These are phyloP conservation scores for Ilyonectria sp. DNA, from an alignment of 2,329 filamentous ascomycete genomes.

Conservation along the genomic window DNA sequence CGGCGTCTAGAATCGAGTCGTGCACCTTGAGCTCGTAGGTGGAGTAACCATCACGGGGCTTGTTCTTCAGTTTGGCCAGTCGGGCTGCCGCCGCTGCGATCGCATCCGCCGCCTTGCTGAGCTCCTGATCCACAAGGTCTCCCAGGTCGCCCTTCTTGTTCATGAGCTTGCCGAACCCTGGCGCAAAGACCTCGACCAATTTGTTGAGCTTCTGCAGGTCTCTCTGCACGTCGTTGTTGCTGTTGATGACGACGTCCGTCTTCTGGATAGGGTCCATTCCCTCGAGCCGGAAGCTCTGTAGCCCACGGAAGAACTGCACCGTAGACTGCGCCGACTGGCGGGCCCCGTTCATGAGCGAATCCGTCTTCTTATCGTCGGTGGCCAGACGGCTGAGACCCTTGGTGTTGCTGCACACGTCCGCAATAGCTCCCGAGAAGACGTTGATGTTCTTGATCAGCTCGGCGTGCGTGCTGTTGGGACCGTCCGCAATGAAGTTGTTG, in stretches of 20 bases:
- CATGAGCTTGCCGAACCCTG: constrained; percentile 85
- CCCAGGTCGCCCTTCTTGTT: constrained; percentile 89
- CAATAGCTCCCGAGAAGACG: constrained; percentile 89
- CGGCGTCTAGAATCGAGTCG: constrained; percentile 94
- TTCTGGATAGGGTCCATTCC: constrained; percentile 92
- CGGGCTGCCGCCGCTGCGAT: constrained; percentile 94
- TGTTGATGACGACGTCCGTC: constrained; percentile 97
- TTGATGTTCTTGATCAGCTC: constrained; percentile 96
- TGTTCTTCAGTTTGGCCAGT: constrained; percentile 92
- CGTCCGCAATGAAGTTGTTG: constrained; percentile 98
- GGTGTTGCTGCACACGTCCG: constrained; percentile 95
- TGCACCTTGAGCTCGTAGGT: constrained; percentile 98
- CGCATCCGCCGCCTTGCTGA: constrained; percentile 94
- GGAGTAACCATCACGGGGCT: constrained; percentile 94
- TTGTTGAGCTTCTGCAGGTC: constrained; percentile 95
- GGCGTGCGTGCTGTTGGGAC: constrained; percentile 88
- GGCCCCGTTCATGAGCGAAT: constrained; percentile 86
- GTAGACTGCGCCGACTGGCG: constrained; percentile 88
- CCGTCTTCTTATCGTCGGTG: constrained; percentile 94
- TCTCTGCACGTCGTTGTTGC: constrained; percentile 96
- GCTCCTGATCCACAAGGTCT: constrained; percentile 91
- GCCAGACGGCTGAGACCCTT: constrained; percentile 95
- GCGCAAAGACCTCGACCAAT: constrained; percentile 91
- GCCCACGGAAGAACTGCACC: constrained; percentile 93
- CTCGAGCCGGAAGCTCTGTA: constrained; percentile 94